Percentiles rank a stretch among this genome's conserved stretches.
phyloP scores from a whole-genome alignment of 345 rosid genomes.

The Geranium rotundifolium region DNA sequence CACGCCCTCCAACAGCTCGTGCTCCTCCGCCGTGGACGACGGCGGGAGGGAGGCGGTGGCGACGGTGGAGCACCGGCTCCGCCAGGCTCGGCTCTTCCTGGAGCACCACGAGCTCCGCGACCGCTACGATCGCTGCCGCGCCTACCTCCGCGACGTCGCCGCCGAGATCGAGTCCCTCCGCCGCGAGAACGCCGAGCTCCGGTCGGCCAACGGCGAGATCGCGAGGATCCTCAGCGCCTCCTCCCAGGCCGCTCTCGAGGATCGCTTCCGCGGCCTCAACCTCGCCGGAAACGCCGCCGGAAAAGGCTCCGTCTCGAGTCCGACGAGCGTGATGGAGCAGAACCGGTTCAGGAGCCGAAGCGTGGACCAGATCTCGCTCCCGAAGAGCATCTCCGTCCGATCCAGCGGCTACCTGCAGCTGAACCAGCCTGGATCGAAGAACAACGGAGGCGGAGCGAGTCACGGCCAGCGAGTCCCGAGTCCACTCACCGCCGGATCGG shows the following conservation, averaged over 20 bases:
- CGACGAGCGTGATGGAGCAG: conserved; percentile 30
- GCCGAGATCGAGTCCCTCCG: conserved; percentile 50
- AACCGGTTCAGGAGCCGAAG: conserved; percentile 16
- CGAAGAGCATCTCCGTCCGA: conserved; percentile 68
- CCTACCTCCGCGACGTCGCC: conserved; percentile 39
- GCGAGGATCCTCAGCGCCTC: conserved; percentile 42
- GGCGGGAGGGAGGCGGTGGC: conserved; percentile 18
- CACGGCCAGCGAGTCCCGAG: conserved; percentile 19
- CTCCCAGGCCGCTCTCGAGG: conserved; percentile 23
- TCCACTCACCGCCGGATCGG: conserved; percentile 28
- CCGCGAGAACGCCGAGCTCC: conserved; percentile 50
- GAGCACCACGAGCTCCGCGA: conserved; percentile 61
- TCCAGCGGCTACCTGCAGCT: conserved; percentile 38
- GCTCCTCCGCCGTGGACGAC: conserved; percentile 23
- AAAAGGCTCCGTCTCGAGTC: conserved; percentile 21
- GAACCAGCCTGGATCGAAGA: conserved; percentile 22
- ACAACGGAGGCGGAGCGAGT: conserved; percentile 16
- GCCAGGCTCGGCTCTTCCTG: conserved; percentile 55
- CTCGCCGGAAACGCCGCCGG: conserved; percentile 12
- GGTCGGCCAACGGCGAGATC: conserved; percentile 47
- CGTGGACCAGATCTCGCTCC: conserved; percentile 37
- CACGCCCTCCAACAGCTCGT: conserved; percentile 37
- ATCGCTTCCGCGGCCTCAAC: conserved; percentile 22
- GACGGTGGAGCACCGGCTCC: conserved; percentile 56
- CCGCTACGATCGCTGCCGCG: conserved; percentile 49